These are phyloP conservation scores for Alloteropsis semialata DNA, from an alignment of 176 grass and related monocot genomes.

Conservation along the genomic window DNA sequence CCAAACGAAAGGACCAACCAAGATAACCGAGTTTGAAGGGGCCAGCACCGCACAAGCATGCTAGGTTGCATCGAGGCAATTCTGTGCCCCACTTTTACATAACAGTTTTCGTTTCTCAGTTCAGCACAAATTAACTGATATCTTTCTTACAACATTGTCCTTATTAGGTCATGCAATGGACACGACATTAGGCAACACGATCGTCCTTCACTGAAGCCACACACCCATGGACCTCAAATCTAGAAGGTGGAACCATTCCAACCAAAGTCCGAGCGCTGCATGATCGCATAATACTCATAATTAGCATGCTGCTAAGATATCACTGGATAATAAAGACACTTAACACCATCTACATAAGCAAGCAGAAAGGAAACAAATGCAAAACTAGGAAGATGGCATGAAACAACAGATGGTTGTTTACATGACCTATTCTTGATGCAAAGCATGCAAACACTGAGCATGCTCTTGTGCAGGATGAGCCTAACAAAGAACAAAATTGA, in stretches of 20 bases:
- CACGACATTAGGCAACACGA: neutral
- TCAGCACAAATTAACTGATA: neutral
- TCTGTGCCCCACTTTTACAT: neutral
- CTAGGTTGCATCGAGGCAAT: neutral
- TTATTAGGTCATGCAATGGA: constrained; percentile 12
- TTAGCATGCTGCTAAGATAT: neutral
- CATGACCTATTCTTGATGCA: constrained; percentile 92
- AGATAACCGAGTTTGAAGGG: neutral
- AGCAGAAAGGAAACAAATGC: neutral
- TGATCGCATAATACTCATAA: neutral
- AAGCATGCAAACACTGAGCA: constrained; percentile 91
- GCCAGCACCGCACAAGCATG: neutral
- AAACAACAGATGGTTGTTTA: constrained; percentile 39
- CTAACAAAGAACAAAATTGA: constrained; percentile 65
- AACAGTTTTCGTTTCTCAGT: neutral
- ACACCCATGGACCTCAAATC: neutral
- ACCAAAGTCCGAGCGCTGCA: constrained; percentile 55
- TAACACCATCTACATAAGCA: neutral
- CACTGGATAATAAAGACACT: neutral
- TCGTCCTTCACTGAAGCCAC: neutral
- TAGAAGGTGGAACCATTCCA: constrained; percentile 71
- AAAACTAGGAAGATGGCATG: neutral
- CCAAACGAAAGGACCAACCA: neutral
- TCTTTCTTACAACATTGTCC: constrained; percentile 3
- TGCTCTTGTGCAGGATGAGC: constrained; percentile 78